These are phyloP conservation scores for Telopea speciosissima DNA, from an alignment of 177 flowering plant species.

Conservation along the genomic window DNA sequence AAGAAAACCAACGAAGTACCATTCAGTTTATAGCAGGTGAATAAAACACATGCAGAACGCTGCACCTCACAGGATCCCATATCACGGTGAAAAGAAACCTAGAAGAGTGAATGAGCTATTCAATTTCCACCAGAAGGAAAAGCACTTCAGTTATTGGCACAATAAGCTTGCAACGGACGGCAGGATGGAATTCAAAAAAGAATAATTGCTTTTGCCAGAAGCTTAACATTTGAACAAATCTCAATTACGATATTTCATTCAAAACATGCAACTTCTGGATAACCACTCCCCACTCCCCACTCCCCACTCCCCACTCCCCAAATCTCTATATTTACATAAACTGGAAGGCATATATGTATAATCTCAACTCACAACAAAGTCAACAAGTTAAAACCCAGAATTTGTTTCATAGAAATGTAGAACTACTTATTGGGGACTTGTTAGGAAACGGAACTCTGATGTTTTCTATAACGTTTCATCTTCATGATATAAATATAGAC, in stretches of 20 bases:
- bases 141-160: too few species aligned
- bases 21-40: too few species aligned
- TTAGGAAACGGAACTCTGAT: background rate
- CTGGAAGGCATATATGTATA: background rate
- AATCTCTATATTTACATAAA: constrained; percentile 6
- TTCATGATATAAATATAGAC: constrained; percentile 83
- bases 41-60: too few species aligned
- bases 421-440: background rate
- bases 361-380: background rate
- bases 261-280: background rate
- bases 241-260: background rate
- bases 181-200: too few species aligned
- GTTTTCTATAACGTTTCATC: constrained; percentile 34
- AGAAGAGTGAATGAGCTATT: too few species aligned
- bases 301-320: background rate
- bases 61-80: too few species aligned
- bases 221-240: background rate
- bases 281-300: too few species aligned
- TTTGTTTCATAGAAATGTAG: background rate
- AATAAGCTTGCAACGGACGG: too few species aligned
- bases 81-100: too few species aligned
- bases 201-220: background rate
- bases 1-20: too few species aligned
- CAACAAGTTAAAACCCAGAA: background rate
- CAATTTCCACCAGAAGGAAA: too few species aligned